A percentile compares a stretch with the other conserved stretches of the same genome.
Evolutionary conservation across 2,329 filamentous ascomycete species (phyloP).

Genomic region (Ascochyta clinopodiicola): DNA sequence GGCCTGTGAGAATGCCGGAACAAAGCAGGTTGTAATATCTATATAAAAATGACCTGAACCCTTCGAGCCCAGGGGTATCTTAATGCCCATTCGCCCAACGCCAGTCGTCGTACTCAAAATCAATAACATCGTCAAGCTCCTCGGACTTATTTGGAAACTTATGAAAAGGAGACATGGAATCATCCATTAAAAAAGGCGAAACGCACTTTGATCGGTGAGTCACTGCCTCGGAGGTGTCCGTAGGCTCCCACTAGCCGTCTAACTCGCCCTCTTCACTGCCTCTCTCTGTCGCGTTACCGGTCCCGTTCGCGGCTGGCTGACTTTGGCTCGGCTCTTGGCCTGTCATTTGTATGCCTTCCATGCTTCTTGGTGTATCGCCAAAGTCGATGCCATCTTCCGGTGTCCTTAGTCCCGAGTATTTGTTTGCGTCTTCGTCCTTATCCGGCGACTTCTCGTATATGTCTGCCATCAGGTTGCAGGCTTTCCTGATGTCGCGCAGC

Average conservation of each 20-base stretch:
- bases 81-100: constrained; percentile 18
- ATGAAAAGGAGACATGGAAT: not conserved
- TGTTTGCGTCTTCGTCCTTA: constrained; percentile 51
- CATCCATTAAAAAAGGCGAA: not conserved
- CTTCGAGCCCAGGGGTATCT: constrained; percentile 22
- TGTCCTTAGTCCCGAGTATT: constrained; percentile 55
- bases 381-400: constrained; percentile 48
- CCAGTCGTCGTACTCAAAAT: constrained; percentile 8
- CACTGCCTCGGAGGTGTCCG: not conserved
- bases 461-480: constrained; percentile 76
- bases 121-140: constrained; percentile 1
- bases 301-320: constrained; percentile 30
- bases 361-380: constrained; percentile 38
- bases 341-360: constrained; percentile 33
- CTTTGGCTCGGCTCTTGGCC: constrained; percentile 23
- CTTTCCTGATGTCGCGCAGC: constrained; percentile 71
- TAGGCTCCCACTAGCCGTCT: constrained; percentile 42
- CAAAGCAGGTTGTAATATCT: not conserved
- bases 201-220: not conserved
- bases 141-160: not conserved
- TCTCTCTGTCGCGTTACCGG: constrained; percentile 32
- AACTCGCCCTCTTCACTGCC: constrained; percentile 57
- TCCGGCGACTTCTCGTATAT: constrained; percentile 53
- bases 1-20: too few species aligned
- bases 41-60: constrained; percentile 11